Base-by-base conservation (phyloP, 2,329 filamentous ascomycete genomes). In the Septoria petroselini region DNA sequence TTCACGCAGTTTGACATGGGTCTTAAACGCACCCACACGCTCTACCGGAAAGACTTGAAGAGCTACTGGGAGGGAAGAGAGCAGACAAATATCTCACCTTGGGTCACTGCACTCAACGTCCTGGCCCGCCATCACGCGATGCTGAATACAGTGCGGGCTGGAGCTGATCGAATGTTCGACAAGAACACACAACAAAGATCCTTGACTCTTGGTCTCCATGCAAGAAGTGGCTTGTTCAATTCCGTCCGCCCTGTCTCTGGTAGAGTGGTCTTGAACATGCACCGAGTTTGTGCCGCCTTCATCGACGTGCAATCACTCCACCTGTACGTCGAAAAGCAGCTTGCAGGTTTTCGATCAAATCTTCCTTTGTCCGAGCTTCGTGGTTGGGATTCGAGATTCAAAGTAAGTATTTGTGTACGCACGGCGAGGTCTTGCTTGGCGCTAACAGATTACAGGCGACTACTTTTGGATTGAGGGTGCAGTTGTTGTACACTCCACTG, bases 241-340 rank as follows among this genome's bases (percentile, higher is more conserved):
- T 52, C 51, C 1, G 37, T 57, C 17, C 37, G 41, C 6, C 55
- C 55, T 0, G 53, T 29, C 1, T 42, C 38, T 18, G 41, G 41
- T 4, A 17, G 4, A 7, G 21, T 56, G 7, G 35, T 56, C 0
- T 35, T 59, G 15, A 61, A 59, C 31, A 39, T 61, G 44, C 63
- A 62, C 30, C 50, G 52, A 1, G 50, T 51, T 7, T 52, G 42
- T 2, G 54, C 50, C 5, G 54, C 47, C 0, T 59, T 62, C 48
- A 53, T 58, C 38, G 37, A 45, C 18, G 14, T 47, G 2, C 39
- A 54, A 27, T 35, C 34, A 2, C 15, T 54, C 7, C 14, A 33
- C 2, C 2, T 11, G 1, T 56, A 18, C 12, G n/a, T n/a, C n/a
- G n/a, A n/a, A n/a, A n/a, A n/a, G n/a, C n/a, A n/a, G n/a, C n/a